Evolutionary conservation across 768 basidiomycete genomes (phyloP).

Genomic region (Lactarius evosmus): DNA sequence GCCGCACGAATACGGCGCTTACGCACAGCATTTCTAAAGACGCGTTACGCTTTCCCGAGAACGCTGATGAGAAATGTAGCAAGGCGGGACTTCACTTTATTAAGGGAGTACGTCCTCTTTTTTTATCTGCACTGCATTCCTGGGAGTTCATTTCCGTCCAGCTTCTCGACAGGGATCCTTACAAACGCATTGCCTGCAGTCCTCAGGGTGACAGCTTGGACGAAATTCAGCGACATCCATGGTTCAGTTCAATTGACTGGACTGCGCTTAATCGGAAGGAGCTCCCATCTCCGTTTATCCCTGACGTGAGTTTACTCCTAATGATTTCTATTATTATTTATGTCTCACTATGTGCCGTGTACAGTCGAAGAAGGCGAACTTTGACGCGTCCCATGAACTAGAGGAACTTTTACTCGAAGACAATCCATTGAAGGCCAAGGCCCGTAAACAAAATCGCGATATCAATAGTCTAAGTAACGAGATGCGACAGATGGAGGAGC

Average conservation of each 20-base stretch:
- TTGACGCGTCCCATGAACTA: constrained; percentile 96
- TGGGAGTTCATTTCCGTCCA: constrained; percentile 34
- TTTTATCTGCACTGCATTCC: not conserved
- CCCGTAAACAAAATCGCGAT: constrained; percentile 88
- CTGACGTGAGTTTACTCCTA: constrained; percentile 58
- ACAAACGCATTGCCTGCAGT: constrained; percentile 79
- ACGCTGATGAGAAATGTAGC: constrained; percentile 75
- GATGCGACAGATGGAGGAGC: constrained; percentile 98
- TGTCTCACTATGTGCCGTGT: constrained; percentile 16
- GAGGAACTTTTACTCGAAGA: constrained; percentile 95
- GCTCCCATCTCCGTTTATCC: constrained; percentile 78
- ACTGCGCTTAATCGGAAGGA: constrained; percentile 74
- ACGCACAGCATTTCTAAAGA: constrained; percentile 93
- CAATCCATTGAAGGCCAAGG: constrained; percentile 93
- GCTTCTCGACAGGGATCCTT: constrained; percentile 85
- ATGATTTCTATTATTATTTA: constrained; percentile 14
- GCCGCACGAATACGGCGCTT: constrained; percentile 88
- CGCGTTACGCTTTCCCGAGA: constrained; percentile 84
- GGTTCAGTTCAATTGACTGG: constrained; percentile 93
- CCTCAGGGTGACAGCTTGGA: constrained; percentile 74
- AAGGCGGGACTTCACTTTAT: constrained; percentile 74
- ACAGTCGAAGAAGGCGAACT: constrained; percentile 98
- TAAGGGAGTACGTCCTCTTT: constrained; percentile 51
- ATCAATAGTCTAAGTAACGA: constrained; percentile 76
- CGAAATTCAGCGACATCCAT: constrained; percentile 74